phyloP scores from a whole-genome alignment of 2,329 filamentous ascomycete genomes.

The Neoascochyta sp. region DNA sequence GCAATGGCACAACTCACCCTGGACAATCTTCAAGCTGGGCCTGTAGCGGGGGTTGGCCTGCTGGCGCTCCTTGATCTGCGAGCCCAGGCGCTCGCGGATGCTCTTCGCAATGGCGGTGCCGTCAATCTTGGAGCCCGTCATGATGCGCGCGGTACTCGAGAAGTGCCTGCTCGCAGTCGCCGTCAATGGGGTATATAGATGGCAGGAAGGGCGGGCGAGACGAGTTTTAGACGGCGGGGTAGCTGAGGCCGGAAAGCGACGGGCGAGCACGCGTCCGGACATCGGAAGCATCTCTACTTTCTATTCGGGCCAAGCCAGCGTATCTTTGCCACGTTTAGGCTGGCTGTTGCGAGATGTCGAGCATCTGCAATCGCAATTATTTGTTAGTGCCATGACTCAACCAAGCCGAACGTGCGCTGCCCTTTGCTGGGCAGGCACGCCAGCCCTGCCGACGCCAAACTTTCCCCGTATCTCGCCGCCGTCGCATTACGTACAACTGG shows the following conservation, averaged over 20 bases:
- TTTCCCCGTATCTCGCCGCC: slow-evolving; percentile 14
- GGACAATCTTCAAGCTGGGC: slow-evolving; percentile 89
- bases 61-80: slow-evolving; percentile 78
- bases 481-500: slow-evolving; percentile 20
- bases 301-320: slow-evolving; percentile 17
- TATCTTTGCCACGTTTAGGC: slow-evolving; percentile 26
- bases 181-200: slow-evolving; percentile 16
- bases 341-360: slow-evolving; percentile 13
- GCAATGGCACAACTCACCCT: slow-evolving; percentile 58
- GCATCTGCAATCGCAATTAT: too few species aligned
- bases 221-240: slow-evolving; percentile 31
- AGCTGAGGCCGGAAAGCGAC: slow-evolving; percentile 30
- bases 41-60: slow-evolving; percentile 79
- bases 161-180: slow-evolving; percentile 35
- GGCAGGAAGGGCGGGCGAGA: slow-evolving; percentile 16
- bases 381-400: slow-evolving; percentile 16
- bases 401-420: slow-evolving; percentile 6
- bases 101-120: slow-evolving; percentile 90
- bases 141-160: slow-evolving; percentile 56
- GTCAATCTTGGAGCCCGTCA: slow-evolving; percentile 90
- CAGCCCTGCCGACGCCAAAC: slow-evolving; percentile 26
- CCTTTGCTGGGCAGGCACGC: too few species aligned
- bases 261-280: slow-evolving; percentile 25
- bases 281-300: slow-evolving; percentile 31
- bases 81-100: slow-evolving; percentile 77